Conservation (phyloP, 441 rosid genomes). For the Pelargonium australe region DNA sequence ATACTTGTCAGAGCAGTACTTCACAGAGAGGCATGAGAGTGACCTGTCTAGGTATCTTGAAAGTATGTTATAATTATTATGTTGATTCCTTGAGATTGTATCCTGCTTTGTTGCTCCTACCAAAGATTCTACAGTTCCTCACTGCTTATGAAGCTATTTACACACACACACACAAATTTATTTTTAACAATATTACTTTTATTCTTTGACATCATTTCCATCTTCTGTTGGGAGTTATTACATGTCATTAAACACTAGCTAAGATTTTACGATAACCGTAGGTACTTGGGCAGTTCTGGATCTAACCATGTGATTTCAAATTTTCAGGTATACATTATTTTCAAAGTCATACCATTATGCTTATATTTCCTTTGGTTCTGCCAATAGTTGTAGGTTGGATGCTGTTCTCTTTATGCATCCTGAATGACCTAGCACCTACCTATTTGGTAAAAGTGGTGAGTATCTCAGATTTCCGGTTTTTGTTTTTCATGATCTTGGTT, state of each 20-base stretch:
- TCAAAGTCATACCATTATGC: not conserved
- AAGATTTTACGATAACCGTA: not conserved
- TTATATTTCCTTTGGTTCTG: not conserved
- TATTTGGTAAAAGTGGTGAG: slow-evolving; percentile 1
- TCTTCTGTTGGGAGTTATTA: not conserved
- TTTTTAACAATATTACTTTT: too few relatives aligned
- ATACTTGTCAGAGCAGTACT: slow-evolving; percentile 72
- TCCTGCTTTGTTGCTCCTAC: not conserved
- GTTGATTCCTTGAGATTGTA: not conserved
- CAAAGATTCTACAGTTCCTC: not conserved
- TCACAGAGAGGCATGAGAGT: slow-evolving; percentile 15
- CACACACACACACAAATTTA: not conserved
- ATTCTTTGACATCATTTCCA: too few relatives aligned
- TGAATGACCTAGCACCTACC: not conserved
- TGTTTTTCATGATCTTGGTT: not conserved
- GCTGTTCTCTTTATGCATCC: not conserved
- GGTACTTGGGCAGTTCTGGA: not conserved
- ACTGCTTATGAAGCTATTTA: slow-evolving; percentile 6
- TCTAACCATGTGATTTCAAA: not conserved
- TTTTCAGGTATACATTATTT: not conserved
- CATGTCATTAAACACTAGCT: not conserved
- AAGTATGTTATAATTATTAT: slow-evolving; percentile 9
- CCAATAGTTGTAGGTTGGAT: not conserved
- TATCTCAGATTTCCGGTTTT: not conserved
- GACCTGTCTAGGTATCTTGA: slow-evolving; percentile 7